Evolutionary conservation across 768 basidiomycete species (phyloP), one percentile per base, ranked within the genome.

Genomic region (Tulasnella sp.): DNA sequence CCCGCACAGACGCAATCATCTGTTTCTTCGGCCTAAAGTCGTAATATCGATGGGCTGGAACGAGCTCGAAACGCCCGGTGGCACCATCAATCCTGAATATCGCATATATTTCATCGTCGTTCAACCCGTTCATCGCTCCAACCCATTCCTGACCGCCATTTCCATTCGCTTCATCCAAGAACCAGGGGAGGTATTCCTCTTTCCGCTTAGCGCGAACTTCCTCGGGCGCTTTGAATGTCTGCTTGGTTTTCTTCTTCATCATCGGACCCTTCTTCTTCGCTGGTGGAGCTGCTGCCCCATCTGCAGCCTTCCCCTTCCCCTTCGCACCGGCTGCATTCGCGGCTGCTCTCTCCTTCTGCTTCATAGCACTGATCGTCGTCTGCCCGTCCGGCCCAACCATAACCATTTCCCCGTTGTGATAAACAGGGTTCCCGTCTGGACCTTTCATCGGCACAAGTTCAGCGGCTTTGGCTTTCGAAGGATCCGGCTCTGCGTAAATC

Each of bases 171-270:
- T 91, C 89, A 74, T 94, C 91, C 74, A 93, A 80, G 41, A 94
- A 85, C 91, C 91, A 94, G 2, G 91, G 91, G 70, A 87, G 88
- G 64, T 87, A 75, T 72, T 94, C 91, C 73, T 94, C 91, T 67
- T 79, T 80, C 70, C 86, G 76, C 66, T 93, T 75, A 72, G 88
- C 84, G 65, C 89, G 75, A 52, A 80, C 76, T 41, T 84, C 84
- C 58, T 92, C 88, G 0, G 86, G 81, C 1, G 91, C 84, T 62
- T 82, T 78, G 73, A 85, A 91, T 19, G 93, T 87, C 74, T 83
- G 90, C 74, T 70, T 80, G 65, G 74, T 92, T 80, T 84, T 93
- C 81, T 79, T 88, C 80, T 82, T 84, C 78, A 73, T 86, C 67
- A 83, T 24, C 4, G 32, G 78, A 72, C 83, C 86, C 78, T 84